Evolutionary conservation across 1,284 basidiomycete genomes (phyloP).

Genomic region (Cutaneotrichosporon sp.): DNA sequence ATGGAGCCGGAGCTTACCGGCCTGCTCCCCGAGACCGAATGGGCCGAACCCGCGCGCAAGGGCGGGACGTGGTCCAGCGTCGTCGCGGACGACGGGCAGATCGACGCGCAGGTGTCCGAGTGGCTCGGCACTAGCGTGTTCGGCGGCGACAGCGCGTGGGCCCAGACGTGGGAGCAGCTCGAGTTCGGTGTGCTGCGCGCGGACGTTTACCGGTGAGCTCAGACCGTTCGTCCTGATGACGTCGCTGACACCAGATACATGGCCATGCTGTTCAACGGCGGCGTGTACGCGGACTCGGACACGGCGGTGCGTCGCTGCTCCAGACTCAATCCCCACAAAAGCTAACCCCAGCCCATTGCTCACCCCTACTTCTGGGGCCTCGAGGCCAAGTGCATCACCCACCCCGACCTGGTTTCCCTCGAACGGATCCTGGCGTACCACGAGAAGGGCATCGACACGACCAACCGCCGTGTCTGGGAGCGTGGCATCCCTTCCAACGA

Average conservation of each 20-base stretch:
- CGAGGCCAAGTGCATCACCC: conserved; percentile 25
- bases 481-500: not conserved
- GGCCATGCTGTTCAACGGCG: conserved; percentile 40
- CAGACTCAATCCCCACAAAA: no score
- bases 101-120: conserved; percentile 27
- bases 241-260: conserved; percentile 30
- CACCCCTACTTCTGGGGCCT: conserved; percentile 43
- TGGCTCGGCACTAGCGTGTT: conserved; percentile 33
- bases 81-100: conserved; percentile 30
- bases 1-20: conserved; percentile 5
- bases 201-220: conserved; percentile 37
- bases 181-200: conserved; percentile 30
- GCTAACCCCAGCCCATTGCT: conserved; percentile 32
- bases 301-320: conserved; percentile 28
- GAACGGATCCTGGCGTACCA: conserved; percentile 15
- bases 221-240: not conserved
- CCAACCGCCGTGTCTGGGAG: conserved; percentile 21
- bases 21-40: conserved; percentile 19
- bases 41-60: conserved; percentile 20
- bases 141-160: conserved; percentile 11
- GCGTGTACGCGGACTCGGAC: conserved; percentile 45
- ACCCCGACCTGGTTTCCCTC: conserved; percentile 30
- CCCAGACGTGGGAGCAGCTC: conserved; percentile 35
- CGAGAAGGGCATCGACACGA: conserved; percentile 16
- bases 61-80: conserved; percentile 30